A percentile compares a stretch with the other conserved stretches of the same genome.
Conservation (phyloP, 2,329 filamentous ascomycete genomes). For the Blastomyces gilchristii region DNA sequence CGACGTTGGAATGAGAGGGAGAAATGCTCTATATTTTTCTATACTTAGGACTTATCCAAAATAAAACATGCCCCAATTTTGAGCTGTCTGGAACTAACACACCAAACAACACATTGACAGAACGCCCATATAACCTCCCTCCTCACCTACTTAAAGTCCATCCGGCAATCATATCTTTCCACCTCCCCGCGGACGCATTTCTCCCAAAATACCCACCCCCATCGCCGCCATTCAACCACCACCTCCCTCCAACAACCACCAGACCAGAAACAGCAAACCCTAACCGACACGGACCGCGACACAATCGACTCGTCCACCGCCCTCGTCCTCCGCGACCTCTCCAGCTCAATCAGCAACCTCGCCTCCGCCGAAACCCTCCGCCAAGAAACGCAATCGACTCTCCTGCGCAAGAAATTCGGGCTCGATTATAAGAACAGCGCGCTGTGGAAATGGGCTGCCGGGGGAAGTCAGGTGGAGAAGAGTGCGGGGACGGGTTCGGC, state of each 20-base stretch:
- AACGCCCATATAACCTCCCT: constrained; percentile 77
- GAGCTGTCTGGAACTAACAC: background rate
- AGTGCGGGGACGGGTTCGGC: constrained; percentile 40
- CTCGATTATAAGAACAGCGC: constrained; percentile 35
- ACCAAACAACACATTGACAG: constrained; percentile 37
- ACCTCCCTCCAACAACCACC: constrained; percentile 13
- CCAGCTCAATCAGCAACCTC: constrained; percentile 67
- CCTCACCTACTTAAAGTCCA: constrained; percentile 65
- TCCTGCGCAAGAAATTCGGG: constrained; percentile 63
- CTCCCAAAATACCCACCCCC: constrained; percentile 24
- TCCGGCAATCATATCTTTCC: constrained; percentile 85
- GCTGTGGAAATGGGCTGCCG: constrained; percentile 59
- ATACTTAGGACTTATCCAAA: too few species aligned
- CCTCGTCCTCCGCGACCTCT: constrained; percentile 72
- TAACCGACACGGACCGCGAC: constrained; percentile 75
- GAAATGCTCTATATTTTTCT: background rate
- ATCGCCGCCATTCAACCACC: constrained; percentile 37
- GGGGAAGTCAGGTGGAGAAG: constrained; percentile 30
- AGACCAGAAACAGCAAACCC: constrained; percentile 44
- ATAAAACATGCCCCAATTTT: background rate
- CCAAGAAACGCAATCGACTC: constrained; percentile 59
- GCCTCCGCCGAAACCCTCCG: constrained; percentile 74
- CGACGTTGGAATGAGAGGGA: background rate
- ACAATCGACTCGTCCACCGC: constrained; percentile 82
- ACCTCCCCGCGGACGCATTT: constrained; percentile 53